phyloP scores from a whole-genome alignment of 257 asterid genomes.

The Voacanga thouarsii region DNA sequence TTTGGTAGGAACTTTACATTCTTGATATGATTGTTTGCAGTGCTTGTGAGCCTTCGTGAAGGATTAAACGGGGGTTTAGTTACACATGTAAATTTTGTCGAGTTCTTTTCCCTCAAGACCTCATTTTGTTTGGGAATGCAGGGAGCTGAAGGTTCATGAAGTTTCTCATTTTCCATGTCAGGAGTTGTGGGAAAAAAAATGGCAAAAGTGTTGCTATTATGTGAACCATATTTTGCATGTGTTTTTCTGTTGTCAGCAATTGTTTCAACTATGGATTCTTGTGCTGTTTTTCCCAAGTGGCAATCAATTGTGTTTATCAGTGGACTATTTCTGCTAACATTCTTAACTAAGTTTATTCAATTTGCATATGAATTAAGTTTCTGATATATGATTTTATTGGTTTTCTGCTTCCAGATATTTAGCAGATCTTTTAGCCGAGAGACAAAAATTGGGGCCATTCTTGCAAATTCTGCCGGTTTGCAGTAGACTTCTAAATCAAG shows the following conservation, averaged over 20 bases:
- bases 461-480: conserved; percentile 54
- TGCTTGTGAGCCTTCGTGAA: neutral
- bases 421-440: conserved; percentile 61
- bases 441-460: conserved; percentile 63
- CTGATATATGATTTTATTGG: conserved; percentile 15
- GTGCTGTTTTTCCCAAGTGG: neutral
- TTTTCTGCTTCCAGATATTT: conserved; percentile 46
- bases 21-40: conserved; percentile 7
- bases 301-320: neutral
- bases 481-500: conserved; percentile 70
- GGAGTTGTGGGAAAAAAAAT: neutral
- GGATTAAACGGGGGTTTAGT: neutral
- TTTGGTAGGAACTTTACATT: neutral
- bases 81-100: neutral
- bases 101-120: neutral
- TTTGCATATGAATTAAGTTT: neutral
- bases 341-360: neutral
- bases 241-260: neutral
- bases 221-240: neutral
- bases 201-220: neutral
- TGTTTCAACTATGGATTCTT: neutral
- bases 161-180: neutral
- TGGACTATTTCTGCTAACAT: neutral
- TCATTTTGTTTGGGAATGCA: neutral
- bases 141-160: neutral